phyloP scores from a whole-genome alignment of 371 early-diverging fungal genomes.

The Lichtheimia ornata region DNA sequence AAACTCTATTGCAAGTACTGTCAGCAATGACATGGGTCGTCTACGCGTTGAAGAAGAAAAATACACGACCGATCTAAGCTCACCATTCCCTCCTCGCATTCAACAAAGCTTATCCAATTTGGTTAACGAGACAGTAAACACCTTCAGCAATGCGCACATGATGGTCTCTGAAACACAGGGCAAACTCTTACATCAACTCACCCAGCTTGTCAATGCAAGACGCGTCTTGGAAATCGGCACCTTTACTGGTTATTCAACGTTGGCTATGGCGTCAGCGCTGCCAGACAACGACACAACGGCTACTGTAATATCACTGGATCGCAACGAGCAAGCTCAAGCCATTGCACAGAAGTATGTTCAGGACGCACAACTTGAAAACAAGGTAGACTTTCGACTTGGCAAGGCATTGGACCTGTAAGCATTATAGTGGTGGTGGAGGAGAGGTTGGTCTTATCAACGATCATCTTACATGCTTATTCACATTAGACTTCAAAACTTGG shows the following conservation, averaged over 20 bases:
- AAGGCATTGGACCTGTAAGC: slow-evolving; percentile 33
- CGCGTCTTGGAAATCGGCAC: slow-evolving; percentile 61
- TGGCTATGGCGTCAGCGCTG: slow-evolving; percentile 65
- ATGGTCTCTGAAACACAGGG: slow-evolving; percentile 49
- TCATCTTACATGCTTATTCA: too few relatives aligned
- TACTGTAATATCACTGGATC: slow-evolving; percentile 49
- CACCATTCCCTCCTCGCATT: slow-evolving; percentile 19
- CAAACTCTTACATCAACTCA: slow-evolving; percentile 40
- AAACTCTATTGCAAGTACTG: neutral
- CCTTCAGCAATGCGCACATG: slow-evolving; percentile 38
- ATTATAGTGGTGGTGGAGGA: too few relatives aligned
- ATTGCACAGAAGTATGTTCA: slow-evolving; percentile 44
- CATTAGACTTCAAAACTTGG: slow-evolving; percentile 25
- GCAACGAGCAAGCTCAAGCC: slow-evolving; percentile 33
- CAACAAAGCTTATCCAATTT: slow-evolving; percentile 11
- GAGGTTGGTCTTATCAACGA: too few relatives aligned
- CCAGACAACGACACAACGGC: slow-evolving; percentile 4
- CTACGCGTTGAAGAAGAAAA: slow-evolving; percentile 27
- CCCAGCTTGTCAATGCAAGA: slow-evolving; percentile 34
- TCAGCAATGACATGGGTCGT: slow-evolving; percentile 16
- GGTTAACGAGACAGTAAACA: slow-evolving; percentile 20
- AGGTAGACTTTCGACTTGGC: slow-evolving; percentile 26
- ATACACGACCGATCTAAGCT: slow-evolving; percentile 24
- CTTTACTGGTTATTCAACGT: slow-evolving; percentile 61
- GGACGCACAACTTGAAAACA: slow-evolving; percentile 13